A percentile compares a stretch with the other conserved stretches of the same genome.
Evolutionary conservation across 768 basidiomycete genomes (phyloP).

Genomic region (Lactifluus pinguis): DNA sequence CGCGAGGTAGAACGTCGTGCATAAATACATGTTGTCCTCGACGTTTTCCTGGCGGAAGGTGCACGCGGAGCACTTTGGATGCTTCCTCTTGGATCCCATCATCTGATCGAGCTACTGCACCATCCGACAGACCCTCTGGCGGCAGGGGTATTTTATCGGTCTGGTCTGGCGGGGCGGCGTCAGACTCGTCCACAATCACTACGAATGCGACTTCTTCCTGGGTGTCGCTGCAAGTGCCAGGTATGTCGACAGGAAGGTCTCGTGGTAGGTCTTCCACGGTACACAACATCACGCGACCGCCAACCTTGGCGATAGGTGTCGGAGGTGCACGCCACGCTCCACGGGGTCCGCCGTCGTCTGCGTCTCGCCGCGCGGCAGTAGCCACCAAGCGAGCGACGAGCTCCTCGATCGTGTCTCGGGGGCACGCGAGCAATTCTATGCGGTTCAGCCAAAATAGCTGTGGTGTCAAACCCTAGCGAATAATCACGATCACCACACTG

Average conservation of each 20-base stretch:
- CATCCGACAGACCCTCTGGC: not conserved
- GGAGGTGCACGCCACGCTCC: constrained; percentile 17
- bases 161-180: not conserved
- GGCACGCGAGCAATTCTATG: constrained; percentile 36
- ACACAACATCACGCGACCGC: constrained; percentile 36
- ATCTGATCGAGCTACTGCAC: not conserved
- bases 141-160: not conserved
- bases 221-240: not conserved
- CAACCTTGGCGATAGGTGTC: constrained; percentile 30
- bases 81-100: not conserved
- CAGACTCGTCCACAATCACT: constrained; percentile 23
- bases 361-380: not conserved
- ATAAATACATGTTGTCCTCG: constrained; percentile 43
- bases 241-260: constrained; percentile 6
- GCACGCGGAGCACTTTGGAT: constrained; percentile 22
- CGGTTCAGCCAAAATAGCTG: constrained; percentile 58
- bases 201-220: constrained; percentile 21
- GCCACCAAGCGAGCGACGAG: constrained; percentile 29
- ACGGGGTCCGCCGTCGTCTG: not conserved
- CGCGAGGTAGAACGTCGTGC: constrained; percentile 37
- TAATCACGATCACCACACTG: not conserved
- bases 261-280: constrained; percentile 26
- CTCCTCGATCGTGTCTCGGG: constrained; percentile 41
- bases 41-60: constrained; percentile 37
- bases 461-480: constrained; percentile 68